Percentiles rank a stretch among this genome's conserved stretches.
Evolutionary conservation across 176 grass and related monocot species (phyloP).

Genomic region (Microstegium vimineum): DNA sequence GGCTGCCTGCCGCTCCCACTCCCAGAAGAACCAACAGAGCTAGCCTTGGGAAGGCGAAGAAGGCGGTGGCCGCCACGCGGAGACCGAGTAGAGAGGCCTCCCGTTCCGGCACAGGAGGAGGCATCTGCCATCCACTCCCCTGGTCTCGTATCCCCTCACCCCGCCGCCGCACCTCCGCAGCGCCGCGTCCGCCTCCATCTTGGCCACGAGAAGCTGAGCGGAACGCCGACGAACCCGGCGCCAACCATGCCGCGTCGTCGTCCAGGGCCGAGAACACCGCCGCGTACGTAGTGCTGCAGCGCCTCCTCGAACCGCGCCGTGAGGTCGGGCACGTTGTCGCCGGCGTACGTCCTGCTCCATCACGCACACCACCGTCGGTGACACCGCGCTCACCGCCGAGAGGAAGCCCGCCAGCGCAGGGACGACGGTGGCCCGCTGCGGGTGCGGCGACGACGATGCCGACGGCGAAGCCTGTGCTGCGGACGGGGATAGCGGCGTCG

Average conservation of each 20-base stretch:
- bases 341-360: slow-evolving; percentile 37
- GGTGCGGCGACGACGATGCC: no score
- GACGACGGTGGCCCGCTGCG: no score
- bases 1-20: neutral
- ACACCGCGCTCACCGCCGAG: neutral
- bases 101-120: slow-evolving; percentile 22
- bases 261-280: no score
- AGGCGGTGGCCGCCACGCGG: slow-evolving; percentile 18
- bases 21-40: neutral
- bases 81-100: slow-evolving; percentile 14
- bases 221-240: slow-evolving; percentile 28
- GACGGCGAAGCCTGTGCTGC: no score
- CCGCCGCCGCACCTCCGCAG: neutral
- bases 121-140: neutral
- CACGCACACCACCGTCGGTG: slow-evolving; percentile 7
- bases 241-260: neutral
- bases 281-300: no score
- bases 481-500: no score
- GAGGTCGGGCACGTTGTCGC: slow-evolving; percentile 11
- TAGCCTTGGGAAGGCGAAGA: no score
- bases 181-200: neutral
- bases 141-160: neutral
- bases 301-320: no score
- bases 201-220: slow-evolving; percentile 18
- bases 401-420: neutral